Conservation (phyloP, 352 stramenopile species). For the Blastocystis sp. region DNA sequence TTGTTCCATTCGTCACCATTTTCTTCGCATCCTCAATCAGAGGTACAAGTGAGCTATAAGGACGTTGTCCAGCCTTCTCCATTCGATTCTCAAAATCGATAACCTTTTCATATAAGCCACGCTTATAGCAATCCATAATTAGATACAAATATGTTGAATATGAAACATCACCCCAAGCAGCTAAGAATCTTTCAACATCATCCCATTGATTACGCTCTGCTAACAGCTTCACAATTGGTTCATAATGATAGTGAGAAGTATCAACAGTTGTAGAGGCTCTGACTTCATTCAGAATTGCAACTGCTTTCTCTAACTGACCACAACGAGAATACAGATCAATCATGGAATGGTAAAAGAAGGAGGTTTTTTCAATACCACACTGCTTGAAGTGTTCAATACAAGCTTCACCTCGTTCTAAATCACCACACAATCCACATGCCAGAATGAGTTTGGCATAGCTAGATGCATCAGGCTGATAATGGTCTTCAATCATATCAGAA, state of each 20-base stretch:
- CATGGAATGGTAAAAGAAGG: slow-evolving; percentile 62
- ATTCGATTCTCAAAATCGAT: slow-evolving; percentile 37
- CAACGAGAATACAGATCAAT: slow-evolving; percentile 58
- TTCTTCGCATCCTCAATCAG: slow-evolving; percentile 47
- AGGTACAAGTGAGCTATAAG: slow-evolving; percentile 43
- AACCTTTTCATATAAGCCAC: slow-evolving; percentile 33
- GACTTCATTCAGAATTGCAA: slow-evolving; percentile 41
- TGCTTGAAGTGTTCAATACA: neutral
- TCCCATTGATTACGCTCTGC: slow-evolving; percentile 38
- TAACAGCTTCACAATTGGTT: slow-evolving; percentile 50
- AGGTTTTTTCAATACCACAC: slow-evolving; percentile 3
- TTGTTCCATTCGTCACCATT: neutral
- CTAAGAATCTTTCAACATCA: slow-evolving; percentile 53
- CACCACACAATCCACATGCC: slow-evolving; percentile 43
- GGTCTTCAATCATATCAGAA: slow-evolving; percentile 42
- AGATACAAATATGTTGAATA: slow-evolving; percentile 57
- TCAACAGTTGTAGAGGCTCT: neutral
- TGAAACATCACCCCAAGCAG: slow-evolving; percentile 43
- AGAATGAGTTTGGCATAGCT: slow-evolving; percentile 44
- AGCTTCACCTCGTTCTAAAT: neutral
- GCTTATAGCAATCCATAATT: slow-evolving; percentile 61
- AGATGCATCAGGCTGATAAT: slow-evolving; percentile 31
- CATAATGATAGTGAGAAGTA: slow-evolving; percentile 52
- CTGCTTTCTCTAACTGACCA: slow-evolving; percentile 17
- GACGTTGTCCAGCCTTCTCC: neutral